Percentiles rank a stretch among this genome's conserved stretches.
Conservation (phyloP, 305 asterid genomes). For the Fraxinus floribunda region DNA sequence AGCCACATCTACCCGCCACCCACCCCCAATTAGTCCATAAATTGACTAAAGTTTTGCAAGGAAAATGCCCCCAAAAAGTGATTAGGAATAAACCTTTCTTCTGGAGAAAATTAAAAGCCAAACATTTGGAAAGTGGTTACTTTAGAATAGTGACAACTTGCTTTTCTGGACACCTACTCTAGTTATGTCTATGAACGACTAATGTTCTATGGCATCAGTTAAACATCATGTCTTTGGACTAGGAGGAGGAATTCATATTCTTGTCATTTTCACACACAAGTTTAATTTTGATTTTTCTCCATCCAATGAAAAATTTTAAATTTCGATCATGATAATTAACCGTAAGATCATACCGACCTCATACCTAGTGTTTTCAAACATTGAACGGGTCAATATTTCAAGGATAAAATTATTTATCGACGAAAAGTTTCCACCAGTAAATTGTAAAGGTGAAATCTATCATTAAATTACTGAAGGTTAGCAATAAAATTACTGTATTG, state of each 20-base stretch:
- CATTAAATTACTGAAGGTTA: too few species aligned
- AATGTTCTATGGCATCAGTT: neutral
- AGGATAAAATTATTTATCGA: too few species aligned
- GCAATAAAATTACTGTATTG: too few species aligned
- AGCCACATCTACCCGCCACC: neutral
- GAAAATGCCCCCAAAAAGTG: neutral
- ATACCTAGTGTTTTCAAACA: neutral
- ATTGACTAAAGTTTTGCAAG: neutral
- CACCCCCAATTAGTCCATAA: neutral
- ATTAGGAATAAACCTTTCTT: neutral
- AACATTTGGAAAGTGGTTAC: conserved; percentile 2
- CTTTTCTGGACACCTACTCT: conserved; percentile 12
- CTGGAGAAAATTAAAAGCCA: neutral
- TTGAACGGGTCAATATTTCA: neutral
- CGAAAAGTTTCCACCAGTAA: too few species aligned
- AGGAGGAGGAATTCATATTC: neutral
- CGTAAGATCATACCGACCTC: neutral
- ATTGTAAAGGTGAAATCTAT: too few species aligned
- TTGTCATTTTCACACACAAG: conserved; percentile 19
- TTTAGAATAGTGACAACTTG: conserved; percentile 5
- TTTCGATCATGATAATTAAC: neutral
- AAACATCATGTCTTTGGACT: conserved; percentile 12
- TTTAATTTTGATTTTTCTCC: neutral
- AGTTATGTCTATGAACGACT: conserved; percentile 12
- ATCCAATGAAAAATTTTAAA: neutral